Evolutionary conservation across 129 eudicot species (phyloP).

Genomic region (Deinandra increscens): DNA sequence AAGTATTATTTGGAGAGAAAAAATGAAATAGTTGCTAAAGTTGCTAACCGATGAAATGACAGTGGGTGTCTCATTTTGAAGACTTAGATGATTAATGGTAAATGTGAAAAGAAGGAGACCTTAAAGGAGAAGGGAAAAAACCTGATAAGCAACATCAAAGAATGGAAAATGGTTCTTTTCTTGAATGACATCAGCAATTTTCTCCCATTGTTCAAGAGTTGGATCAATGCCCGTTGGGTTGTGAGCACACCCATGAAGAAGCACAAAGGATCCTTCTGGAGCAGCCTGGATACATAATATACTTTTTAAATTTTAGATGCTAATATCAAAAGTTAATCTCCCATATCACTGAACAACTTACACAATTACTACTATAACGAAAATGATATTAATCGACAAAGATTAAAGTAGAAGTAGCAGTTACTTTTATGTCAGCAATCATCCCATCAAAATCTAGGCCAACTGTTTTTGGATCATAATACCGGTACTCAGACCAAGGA

Average conservation of each 20-base stretch:
- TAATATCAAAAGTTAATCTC: background rate
- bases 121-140: conserved; percentile 17
- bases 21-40: background rate
- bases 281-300: conserved; percentile 61
- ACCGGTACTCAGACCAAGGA: conserved; percentile 98
- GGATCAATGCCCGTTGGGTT: conserved; percentile 99
- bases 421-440: conserved; percentile 94
- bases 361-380: background rate
- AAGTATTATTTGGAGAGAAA: background rate
- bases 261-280: conserved; percentile 85
- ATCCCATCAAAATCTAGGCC: conserved; percentile 95
- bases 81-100: background rate
- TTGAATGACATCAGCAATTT: conserved; percentile 89
- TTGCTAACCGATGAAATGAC: background rate
- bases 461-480: conserved; percentile 96
- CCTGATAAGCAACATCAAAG: conserved; percentile 99
- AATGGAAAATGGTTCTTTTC: conserved; percentile 90
- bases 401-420: background rate
- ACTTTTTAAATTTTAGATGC: background rate
- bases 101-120: background rate
- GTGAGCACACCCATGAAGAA: conserved; percentile 99
- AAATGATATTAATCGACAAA: background rate
- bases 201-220: conserved; percentile 88
- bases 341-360: background rate
- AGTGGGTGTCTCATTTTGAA: conserved; percentile 5